Evolutionary conservation across 2,329 filamentous ascomycete genomes (phyloP), one percentile per base, ranked within the genome.

Genomic region (Periconia sp.): DNA sequence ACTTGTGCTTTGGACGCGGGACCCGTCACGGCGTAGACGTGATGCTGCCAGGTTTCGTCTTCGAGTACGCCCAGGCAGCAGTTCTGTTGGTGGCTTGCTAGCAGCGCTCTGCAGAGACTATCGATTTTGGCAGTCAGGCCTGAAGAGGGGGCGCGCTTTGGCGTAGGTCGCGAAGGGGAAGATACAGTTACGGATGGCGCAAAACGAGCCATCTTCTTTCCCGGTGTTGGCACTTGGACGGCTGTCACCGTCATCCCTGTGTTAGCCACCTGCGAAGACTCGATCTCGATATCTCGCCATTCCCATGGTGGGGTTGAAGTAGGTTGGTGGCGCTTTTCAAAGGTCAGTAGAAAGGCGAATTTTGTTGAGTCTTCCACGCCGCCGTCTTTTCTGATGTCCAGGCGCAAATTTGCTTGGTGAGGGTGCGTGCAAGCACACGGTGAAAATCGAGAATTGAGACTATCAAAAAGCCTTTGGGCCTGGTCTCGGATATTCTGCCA

Each of bases 401-500:
- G 41, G 1, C 55, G 55, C 11, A 57, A 27, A 19, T 57, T 57
- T 3, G 49, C 55, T 43, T 45, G 20, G 31, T 57, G 52, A 33
- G 47, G 44, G 14, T 52, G 41, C 23, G 49, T 47, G 46, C 50
- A 57, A 13, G 43, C 3, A 45, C 55, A 58, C 18, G 55, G 50
- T 11, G 8, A 35, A 23, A 50, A 53, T 15, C 50, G 42, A 17
- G 50, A 47, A 41, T 30, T 50, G 20, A 58, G 44, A 18, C 44
- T 58, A 6, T 58, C 45, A 31, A 50, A 53, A 2, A 58, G 47
- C 14, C 49, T 20, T 20, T 50, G 48, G 2, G 55, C 53, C 23
- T 56, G 55, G 19, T 52, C 35, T n/a, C 55, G 47, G 13, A 58
- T 47, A 17, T 42, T 55, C 15, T 42, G 41, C 55, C 55, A 58